Evolutionary conservation across 2,329 filamentous ascomycete species (phyloP).

Genomic region (Diaporthe sp.): DNA sequence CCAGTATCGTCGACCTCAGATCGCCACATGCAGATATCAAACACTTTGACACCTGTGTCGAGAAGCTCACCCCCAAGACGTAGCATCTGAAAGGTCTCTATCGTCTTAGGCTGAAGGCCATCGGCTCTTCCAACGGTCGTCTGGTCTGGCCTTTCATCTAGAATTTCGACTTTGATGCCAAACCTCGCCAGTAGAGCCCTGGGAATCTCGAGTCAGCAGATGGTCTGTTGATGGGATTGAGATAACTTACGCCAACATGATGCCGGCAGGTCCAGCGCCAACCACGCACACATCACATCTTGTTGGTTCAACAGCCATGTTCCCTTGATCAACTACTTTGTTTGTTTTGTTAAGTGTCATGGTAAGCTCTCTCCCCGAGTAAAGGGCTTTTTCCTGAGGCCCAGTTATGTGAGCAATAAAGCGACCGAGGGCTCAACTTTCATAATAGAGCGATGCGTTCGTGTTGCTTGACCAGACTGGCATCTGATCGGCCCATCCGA

Average conservation of each 20-base stretch:
- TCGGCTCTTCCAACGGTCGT: constrained; percentile 78
- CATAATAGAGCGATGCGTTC: not conserved
- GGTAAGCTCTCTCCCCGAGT: not conserved
- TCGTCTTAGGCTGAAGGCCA: constrained; percentile 79
- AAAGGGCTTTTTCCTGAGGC: not conserved
- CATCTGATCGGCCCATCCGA: constrained; percentile 2
- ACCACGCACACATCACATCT: constrained; percentile 60
- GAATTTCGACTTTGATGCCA: constrained; percentile 74
- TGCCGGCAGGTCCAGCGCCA: constrained; percentile 68
- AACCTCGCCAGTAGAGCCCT: constrained; percentile 71
- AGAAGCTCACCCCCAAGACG: constrained; percentile 73
- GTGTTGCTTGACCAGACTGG: not conserved
- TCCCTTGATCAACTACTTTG: not conserved
- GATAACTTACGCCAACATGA: constrained; percentile 63
- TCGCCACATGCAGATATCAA: constrained; percentile 79
- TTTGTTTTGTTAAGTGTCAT: constrained; percentile 27
- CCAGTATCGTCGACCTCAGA: constrained; percentile 56
- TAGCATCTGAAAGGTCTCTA: constrained; percentile 78
- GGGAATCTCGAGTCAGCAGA: constrained; percentile 62
- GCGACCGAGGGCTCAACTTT: not conserved
- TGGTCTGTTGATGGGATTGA: constrained; percentile 40
- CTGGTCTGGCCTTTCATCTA: constrained; percentile 78
- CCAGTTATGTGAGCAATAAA: not conserved
- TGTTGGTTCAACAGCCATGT: not conserved
- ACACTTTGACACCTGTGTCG: constrained; percentile 73